Conservation (phyloP, 2,329 filamentous ascomycete species). For the Fusarium guadeloupense region DNA sequence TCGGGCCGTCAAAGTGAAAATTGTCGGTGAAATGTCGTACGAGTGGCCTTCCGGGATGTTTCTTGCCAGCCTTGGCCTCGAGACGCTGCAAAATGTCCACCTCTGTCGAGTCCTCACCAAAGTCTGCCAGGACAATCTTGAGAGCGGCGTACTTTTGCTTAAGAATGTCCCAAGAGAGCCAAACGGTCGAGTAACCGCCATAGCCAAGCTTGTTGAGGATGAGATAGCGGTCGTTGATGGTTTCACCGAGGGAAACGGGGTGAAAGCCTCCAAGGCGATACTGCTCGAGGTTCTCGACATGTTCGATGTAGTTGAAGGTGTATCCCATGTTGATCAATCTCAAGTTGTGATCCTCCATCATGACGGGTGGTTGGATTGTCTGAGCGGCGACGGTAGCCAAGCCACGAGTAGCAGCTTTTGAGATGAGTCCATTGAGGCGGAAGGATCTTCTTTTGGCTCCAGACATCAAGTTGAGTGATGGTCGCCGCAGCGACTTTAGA, state of each 20-base stretch:
- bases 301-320: slow-evolving; percentile 36
- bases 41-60: slow-evolving; percentile 27
- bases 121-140: slow-evolving; percentile 37
- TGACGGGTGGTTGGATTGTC: slow-evolving; percentile 15
- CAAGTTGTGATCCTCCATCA: slow-evolving; percentile 32
- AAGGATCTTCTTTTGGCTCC: slow-evolving; percentile 21
- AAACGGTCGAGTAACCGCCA: slow-evolving; percentile 40
- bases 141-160: slow-evolving; percentile 36
- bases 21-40: slow-evolving; percentile 33
- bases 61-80: slow-evolving; percentile 16
- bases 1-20: slow-evolving; percentile 35
- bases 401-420: slow-evolving; percentile 27
- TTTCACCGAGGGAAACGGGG: slow-evolving; percentile 33
- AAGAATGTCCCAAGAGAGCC: slow-evolving; percentile 38
- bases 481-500: slow-evolving; percentile 37
- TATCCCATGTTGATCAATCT: slow-evolving; percentile 35
- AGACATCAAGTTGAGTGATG: slow-evolving; percentile 25
- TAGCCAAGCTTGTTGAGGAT: slow-evolving; percentile 41
- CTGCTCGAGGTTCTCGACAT: slow-evolving; percentile 37
- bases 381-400: slow-evolving; percentile 29
- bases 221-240: slow-evolving; percentile 37
- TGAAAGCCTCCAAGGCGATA: slow-evolving; percentile 35
- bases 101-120: slow-evolving; percentile 32
- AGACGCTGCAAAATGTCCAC: slow-evolving; percentile 30
- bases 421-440: slow-evolving; percentile 16